Conservation (phyloP, 1,284 basidiomycete genomes). For the Grifola frondosa region DNA sequence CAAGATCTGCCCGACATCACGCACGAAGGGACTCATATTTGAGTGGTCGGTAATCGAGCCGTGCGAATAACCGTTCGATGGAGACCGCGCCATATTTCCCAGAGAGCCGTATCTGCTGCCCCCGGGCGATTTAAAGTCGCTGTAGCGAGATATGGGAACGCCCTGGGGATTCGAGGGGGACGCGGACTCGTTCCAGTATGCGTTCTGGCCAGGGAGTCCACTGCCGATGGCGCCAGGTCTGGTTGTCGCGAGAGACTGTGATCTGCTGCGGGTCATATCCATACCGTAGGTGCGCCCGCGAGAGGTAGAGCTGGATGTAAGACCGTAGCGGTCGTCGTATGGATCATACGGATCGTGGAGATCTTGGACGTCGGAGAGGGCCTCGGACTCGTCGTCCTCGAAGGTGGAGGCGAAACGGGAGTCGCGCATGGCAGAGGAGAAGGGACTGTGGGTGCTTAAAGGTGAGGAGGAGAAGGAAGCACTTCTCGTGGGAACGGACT, state of each 20-base stretch:
- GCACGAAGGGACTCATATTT: slow-evolving; percentile 79
- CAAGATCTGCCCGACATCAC: slow-evolving; percentile 75
- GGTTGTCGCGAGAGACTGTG: slow-evolving; percentile 67
- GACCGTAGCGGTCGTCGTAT: slow-evolving; percentile 54
- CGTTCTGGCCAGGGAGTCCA: slow-evolving; percentile 36
- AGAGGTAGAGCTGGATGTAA: slow-evolving; percentile 34
- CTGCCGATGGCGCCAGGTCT: slow-evolving; percentile 50
- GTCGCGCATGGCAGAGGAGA: slow-evolving; percentile 64
- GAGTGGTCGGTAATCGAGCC: slow-evolving; percentile 57
- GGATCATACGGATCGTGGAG: slow-evolving; percentile 37
- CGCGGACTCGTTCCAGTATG: slow-evolving; percentile 55
- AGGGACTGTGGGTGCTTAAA: slow-evolving; percentile 48
- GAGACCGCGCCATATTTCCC: slow-evolving; percentile 53
- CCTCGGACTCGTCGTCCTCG: slow-evolving; percentile 73
- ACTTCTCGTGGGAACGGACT: slow-evolving; percentile 55
- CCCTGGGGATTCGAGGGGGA: slow-evolving; percentile 49
- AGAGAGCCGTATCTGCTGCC: slow-evolving; percentile 64
- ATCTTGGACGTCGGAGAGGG: slow-evolving; percentile 44
- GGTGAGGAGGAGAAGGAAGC: slow-evolving; percentile 58
- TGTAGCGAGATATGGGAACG: slow-evolving; percentile 52
- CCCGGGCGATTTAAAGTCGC: slow-evolving; percentile 60
- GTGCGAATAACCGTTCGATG: slow-evolving; percentile 51
- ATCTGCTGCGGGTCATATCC: slow-evolving; percentile 68
- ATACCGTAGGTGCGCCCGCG: slow-evolving; percentile 56
- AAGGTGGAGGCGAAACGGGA: slow-evolving; percentile 63